Evolutionary conservation across 148 eudicot genomes (phyloP).

Genomic region (Drosera capensis): DNA sequence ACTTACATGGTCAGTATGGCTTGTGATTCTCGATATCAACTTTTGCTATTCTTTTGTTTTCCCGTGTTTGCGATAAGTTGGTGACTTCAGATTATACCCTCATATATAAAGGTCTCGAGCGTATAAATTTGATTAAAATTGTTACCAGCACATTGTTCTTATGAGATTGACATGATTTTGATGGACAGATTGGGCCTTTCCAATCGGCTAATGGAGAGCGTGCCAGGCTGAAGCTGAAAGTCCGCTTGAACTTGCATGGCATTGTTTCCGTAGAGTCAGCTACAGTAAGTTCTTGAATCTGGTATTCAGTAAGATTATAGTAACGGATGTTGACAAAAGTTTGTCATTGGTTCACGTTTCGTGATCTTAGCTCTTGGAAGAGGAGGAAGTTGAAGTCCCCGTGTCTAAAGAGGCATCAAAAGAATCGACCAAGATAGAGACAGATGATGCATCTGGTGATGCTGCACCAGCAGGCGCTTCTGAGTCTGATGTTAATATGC

Average conservation of each 20-base stretch:
- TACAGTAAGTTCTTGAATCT: conserved; percentile 32
- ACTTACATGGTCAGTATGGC: conserved; percentile 52
- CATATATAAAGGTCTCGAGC: too few species aligned
- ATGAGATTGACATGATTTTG: too few species aligned
- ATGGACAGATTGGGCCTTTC: conserved; percentile 76
- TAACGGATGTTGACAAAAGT: neutral
- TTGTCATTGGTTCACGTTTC: neutral
- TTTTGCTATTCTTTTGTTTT: neutral
- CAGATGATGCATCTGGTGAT: conserved; percentile 40
- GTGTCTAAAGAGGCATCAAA: conserved; percentile 46
- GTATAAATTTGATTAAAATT: too few species aligned
- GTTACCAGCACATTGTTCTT: too few species aligned
- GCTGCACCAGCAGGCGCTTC: conserved; percentile 15
- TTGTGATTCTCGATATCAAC: neutral
- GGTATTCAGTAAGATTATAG: neutral
- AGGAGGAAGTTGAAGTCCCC: conserved; percentile 76
- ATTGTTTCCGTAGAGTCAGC: conserved; percentile 74
- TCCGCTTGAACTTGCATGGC: conserved; percentile 65
- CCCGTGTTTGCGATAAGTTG: neutral
- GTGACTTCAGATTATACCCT: neutral
- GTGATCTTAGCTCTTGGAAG: conserved; percentile 56
- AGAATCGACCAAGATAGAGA: conserved; percentile 51
- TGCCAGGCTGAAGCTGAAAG: conserved; percentile 72
- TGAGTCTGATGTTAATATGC: conserved; percentile 68
- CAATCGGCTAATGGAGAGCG: conserved; percentile 55